phyloP scores from a whole-genome alignment of 352 stramenopile genomes.

The Phytopythium aichiense region DNA sequence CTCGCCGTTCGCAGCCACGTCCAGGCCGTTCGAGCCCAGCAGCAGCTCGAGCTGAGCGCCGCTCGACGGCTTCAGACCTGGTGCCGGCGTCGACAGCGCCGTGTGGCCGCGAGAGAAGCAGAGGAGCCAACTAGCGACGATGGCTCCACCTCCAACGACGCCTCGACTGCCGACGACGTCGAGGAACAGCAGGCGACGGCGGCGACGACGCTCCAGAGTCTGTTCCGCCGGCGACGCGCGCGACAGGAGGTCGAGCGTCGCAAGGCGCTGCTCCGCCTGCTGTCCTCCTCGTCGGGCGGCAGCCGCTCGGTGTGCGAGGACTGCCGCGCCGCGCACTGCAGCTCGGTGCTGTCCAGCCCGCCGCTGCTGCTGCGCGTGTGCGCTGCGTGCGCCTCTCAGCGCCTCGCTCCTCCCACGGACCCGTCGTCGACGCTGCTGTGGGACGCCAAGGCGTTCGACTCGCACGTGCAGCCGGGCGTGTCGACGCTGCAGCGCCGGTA shows the following conservation, averaged over 20 bases:
- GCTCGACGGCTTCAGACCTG: background rate
- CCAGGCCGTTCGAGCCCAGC: background rate
- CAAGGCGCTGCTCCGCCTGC: constrained; percentile 17
- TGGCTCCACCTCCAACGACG: background rate
- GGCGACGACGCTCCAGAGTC: constrained; percentile 40
- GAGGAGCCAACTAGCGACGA: background rate
- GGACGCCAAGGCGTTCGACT: background rate
- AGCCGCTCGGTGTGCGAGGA: background rate
- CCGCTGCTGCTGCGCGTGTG: constrained; percentile 3
- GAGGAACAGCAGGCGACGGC: constrained; percentile 8
- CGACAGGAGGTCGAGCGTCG: constrained; percentile 28
- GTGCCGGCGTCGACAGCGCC: background rate
- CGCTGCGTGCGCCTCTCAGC: background rate
- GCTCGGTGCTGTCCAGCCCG: background rate
- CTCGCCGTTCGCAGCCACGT: constrained; percentile 12
- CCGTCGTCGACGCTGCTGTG: background rate
- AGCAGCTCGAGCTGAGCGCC: background rate
- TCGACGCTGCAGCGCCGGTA: constrained; percentile 33
- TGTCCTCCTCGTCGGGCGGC: background rate
- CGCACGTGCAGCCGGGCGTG: constrained; percentile 16
- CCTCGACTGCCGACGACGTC: background rate
- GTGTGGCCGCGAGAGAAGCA: background rate
- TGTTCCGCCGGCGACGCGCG: constrained; percentile 26
- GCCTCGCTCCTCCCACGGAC: background rate
- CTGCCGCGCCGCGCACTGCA: background rate